Evolutionary conservation across 345 rosid species (phyloP), one percentile per base, ranked within the genome.

Genomic region (Excoecaria cochinchinensis): DNA sequence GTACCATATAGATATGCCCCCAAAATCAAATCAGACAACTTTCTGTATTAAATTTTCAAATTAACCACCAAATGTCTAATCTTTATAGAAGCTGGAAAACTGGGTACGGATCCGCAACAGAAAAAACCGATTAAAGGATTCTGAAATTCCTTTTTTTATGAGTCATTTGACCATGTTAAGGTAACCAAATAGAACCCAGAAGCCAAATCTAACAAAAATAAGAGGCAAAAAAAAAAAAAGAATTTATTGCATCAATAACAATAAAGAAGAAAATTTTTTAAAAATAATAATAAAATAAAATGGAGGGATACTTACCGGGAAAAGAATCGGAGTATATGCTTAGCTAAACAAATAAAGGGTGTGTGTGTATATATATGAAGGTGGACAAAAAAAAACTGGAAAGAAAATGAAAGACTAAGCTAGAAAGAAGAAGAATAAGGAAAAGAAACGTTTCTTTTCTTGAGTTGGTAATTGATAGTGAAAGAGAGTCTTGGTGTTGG

Each of bases 131-230:
- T 10, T 58, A 63, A 67, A 38, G 44, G 40, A 22, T 16, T 39
- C 61, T 44, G 48, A 59, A 69, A 58, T 51, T 65, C 17, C 5
- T 59, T 56, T 8, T 44, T 40, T 40, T 31, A 31, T 31, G 31
- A 31, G 31, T 31, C 31, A 31, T 31, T 31, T 31, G 31, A 31
- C 31, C 2, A 31, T 2, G 31, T 31, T 25, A 22, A 58, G 48
- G 36, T 16, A 42, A 70, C 57, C 67, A 80, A 80, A 77, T 52
- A 47, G 8, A 77, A 65, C 71, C 73, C 55, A 71, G 66, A 74
- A n/a, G 24, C 25, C 66, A 66, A 65, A 76, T 62, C 66, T 58
- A 44, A 21, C 12, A 63, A 50, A 24, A 4, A 40, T 31, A 11
- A 21, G 15, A 56, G 48, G 48, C 17, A 19, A 70, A 15, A n/a